Conservation (phyloP, 495 filamentous ascomycete genomes). For the Penicillium odoratum region DNA sequence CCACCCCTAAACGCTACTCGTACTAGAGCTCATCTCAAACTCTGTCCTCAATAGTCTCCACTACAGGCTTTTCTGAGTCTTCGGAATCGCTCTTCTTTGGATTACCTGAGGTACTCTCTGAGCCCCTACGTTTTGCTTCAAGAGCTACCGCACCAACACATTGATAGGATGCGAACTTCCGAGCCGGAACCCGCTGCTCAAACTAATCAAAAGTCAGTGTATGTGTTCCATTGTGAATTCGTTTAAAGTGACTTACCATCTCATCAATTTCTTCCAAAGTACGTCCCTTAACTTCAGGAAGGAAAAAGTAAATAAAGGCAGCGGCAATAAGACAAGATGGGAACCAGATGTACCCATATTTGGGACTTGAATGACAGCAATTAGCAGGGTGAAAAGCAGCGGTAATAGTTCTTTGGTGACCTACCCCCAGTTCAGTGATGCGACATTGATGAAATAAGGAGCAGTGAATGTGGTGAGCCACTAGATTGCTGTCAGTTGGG, state of each 20-base stretch:
- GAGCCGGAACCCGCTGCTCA: slow-evolving; percentile 23
- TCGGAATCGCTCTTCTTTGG: neutral
- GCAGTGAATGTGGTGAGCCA: slow-evolving; percentile 63
- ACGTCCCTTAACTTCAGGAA: slow-evolving; percentile 53
- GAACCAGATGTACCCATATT: slow-evolving; percentile 55
- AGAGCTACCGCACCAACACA: slow-evolving; percentile 15
- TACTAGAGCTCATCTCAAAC: neutral
- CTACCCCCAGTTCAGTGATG: slow-evolving; percentile 52
- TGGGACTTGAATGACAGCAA: slow-evolving; percentile 44
- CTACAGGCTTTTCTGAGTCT: slow-evolving; percentile 14
- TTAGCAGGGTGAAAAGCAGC: neutral
- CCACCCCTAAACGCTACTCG: neutral
- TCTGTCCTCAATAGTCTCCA: slow-evolving; percentile 14
- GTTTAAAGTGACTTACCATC: slow-evolving; percentile 9
- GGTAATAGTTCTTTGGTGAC: neutral
- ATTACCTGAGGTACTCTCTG: neutral
- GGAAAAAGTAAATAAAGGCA: slow-evolving; percentile 44
- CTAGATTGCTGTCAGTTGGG: slow-evolving; percentile 14
- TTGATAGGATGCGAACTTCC: slow-evolving; percentile 20
- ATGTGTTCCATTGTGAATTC: neutral
- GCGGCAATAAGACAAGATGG: slow-evolving; percentile 22
- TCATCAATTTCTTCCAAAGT: slow-evolving; percentile 37
- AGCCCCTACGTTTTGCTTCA: slow-evolving; percentile 7
- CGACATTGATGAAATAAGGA: slow-evolving; percentile 64
- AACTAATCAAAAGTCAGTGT: slow-evolving; percentile 9